Conservation (phyloP, 2,329 filamentous ascomycete genomes). For the Fusarium sp. region DNA sequence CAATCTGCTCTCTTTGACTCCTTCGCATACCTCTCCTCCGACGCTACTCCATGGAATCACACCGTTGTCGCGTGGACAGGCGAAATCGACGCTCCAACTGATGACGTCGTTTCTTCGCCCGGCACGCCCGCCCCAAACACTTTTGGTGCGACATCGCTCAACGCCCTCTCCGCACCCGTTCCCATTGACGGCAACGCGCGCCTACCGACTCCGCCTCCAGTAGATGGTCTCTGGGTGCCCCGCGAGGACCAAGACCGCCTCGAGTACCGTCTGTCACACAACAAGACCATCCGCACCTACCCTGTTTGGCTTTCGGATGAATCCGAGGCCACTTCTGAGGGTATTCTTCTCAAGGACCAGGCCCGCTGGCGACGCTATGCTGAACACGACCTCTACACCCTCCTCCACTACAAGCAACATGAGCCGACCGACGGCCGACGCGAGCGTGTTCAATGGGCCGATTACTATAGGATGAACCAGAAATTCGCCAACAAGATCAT, state of each 20-base stretch:
- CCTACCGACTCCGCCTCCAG: slow-evolving; percentile 64
- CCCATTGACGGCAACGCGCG: slow-evolving; percentile 72
- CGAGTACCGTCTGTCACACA: slow-evolving; percentile 76
- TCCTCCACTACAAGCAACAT: slow-evolving; percentile 97
- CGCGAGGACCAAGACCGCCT: slow-evolving; percentile 75
- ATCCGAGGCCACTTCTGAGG: slow-evolving; percentile 70
- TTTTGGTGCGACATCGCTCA: slow-evolving; percentile 66
- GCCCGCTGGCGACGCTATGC: slow-evolving; percentile 88
- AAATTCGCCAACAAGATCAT: slow-evolving; percentile 91
- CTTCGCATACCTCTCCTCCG: slow-evolving; percentile 86
- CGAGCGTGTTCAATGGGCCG: slow-evolving; percentile 85
- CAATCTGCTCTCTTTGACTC: slow-evolving; percentile 94
- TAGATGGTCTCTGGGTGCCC: slow-evolving; percentile 76
- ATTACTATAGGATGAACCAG: slow-evolving; percentile 93
- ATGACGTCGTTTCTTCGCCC: slow-evolving; percentile 55
- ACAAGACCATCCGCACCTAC: slow-evolving; percentile 79
- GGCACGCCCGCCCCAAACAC: slow-evolving; percentile 57
- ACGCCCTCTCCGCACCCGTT: slow-evolving; percentile 81
- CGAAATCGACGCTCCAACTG: slow-evolving; percentile 71
- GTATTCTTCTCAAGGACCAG: slow-evolving; percentile 82
- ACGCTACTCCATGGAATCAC: slow-evolving; percentile 86
- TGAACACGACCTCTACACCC: slow-evolving; percentile 88
- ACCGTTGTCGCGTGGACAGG: slow-evolving; percentile 95
- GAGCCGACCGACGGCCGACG: slow-evolving; percentile 86
- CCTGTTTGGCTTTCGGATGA: slow-evolving; percentile 92